Conservation (phyloP, 2,329 filamentous ascomycete species). For the Apiospora sp. region DNA sequence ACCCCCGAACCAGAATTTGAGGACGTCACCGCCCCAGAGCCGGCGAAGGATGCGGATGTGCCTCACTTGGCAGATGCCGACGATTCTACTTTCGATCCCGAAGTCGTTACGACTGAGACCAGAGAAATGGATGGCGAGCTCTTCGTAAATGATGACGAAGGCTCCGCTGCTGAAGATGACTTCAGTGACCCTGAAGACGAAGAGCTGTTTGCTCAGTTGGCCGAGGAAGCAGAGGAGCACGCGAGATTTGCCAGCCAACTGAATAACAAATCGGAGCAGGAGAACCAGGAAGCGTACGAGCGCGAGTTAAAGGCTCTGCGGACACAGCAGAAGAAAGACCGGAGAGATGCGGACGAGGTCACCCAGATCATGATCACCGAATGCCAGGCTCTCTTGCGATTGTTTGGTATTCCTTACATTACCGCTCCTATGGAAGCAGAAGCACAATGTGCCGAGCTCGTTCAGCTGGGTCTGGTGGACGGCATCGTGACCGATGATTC, state of each 20-base stretch:
- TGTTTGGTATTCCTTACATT: conserved; percentile 95
- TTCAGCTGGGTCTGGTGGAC: conserved; percentile 86
- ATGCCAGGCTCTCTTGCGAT: conserved; percentile 86
- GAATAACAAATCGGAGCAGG: conserved; percentile 74
- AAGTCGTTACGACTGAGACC: conserved; percentile 30
- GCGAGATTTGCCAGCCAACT: conserved; percentile 89
- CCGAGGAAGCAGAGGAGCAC: conserved; percentile 91
- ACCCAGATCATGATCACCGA: conserved; percentile 96
- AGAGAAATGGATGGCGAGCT: conserved; percentile 48
- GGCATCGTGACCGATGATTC: conserved; percentile 98
- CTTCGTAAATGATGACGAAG: conserved; percentile 66
- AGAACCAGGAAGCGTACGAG: conserved; percentile 84
- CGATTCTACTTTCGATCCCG: conserved; percentile 32
- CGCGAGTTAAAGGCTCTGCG: conserved; percentile 85
- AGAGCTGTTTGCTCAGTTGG: conserved; percentile 85
- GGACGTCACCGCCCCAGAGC: conserved; percentile 42
- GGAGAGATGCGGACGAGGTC: conserved; percentile 94
- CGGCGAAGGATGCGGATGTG: conserved; percentile 33
- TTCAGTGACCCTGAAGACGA: conserved; percentile 92
- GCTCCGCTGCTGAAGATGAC: conserved; percentile 67
- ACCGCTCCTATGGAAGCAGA: conserved; percentile 99
- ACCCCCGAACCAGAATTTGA: conserved; percentile 48
- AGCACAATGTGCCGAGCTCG: conserved; percentile 94
- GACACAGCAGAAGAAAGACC: conserved; percentile 95
- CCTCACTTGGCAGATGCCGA: conserved; percentile 12